A percentile compares a stretch with the other conserved stretches of the same genome.
Conservation (phyloP, 371 early-diverging fungal genomes). For the Mortierella sp. region DNA sequence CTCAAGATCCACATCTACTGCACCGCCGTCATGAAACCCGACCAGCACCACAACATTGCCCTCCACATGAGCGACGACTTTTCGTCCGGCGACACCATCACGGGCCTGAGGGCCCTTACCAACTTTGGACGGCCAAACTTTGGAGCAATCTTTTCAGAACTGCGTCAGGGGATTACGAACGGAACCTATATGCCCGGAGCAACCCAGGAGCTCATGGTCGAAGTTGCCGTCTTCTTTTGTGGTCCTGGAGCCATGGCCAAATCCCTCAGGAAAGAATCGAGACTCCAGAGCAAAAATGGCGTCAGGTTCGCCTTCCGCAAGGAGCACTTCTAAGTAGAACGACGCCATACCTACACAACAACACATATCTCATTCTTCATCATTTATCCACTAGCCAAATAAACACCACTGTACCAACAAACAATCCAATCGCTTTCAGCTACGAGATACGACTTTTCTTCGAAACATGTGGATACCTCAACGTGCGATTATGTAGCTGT, state of each 20-base stretch:
- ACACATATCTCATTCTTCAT: neutral
- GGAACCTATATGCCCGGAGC: constrained; percentile 56
- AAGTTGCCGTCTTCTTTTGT: constrained; percentile 78
- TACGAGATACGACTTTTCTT: neutral
- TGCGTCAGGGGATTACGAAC: constrained; percentile 58
- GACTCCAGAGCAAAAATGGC: constrained; percentile 49
- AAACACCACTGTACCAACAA: neutral
- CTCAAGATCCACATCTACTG: constrained; percentile 79
- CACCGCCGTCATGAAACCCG: constrained; percentile 70
- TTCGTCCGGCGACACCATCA: constrained; percentile 65
- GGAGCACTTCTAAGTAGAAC: constrained; percentile 64
- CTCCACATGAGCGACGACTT: constrained; percentile 63
- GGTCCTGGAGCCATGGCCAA: constrained; percentile 69
- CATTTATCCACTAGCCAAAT: neutral
- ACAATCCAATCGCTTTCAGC: neutral
- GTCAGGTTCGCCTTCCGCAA: constrained; percentile 65
- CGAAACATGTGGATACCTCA: neutral
- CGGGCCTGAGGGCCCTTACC: constrained; percentile 67
- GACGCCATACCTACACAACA: neutral
- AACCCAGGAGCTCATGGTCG: constrained; percentile 33
- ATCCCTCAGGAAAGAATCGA: constrained; percentile 55
- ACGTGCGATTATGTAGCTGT: neutral
- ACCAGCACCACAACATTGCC: constrained; percentile 67
- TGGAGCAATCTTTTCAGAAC: constrained; percentile 62
- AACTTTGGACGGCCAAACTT: constrained; percentile 74